Percentiles rank a stretch among this genome's conserved stretches.
Evolutionary conservation across 2,329 filamentous ascomycete species (phyloP).

Genomic region (Epichloe elymi): DNA sequence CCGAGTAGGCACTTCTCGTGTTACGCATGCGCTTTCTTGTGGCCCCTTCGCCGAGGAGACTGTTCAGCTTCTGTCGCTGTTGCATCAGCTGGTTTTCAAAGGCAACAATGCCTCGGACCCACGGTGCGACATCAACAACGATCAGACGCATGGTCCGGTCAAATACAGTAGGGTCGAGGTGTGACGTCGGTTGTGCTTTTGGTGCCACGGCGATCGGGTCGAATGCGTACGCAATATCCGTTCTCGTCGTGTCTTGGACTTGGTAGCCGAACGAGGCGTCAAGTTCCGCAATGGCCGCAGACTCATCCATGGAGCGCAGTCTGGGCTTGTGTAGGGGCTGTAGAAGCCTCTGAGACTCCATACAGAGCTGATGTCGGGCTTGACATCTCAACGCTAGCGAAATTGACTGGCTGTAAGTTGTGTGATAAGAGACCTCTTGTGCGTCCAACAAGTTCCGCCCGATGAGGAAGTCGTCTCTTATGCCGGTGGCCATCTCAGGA

Average conservation of each 20-base stretch:
- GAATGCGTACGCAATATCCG: slow-evolving; percentile 45
- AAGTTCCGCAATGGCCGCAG: slow-evolving; percentile 22
- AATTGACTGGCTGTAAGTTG: slow-evolving; percentile 13
- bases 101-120: slow-evolving; percentile 71
- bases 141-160: slow-evolving; percentile 57
- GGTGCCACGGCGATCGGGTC: slow-evolving; percentile 44
- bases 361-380: slow-evolving; percentile 11
- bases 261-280: slow-evolving; percentile 21
- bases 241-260: slow-evolving; percentile 25
- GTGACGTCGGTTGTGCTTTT: slow-evolving; percentile 22
- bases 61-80: slow-evolving; percentile 50
- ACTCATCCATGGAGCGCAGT: slow-evolving; percentile 20
- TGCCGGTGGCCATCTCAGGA: slow-evolving; percentile 37
- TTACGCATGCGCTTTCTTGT: slow-evolving; percentile 44
- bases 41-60: slow-evolving; percentile 47
- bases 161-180: slow-evolving; percentile 58
- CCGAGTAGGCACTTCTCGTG: slow-evolving; percentile 62
- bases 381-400: slow-evolving; percentile 18
- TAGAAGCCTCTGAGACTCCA: neutral
- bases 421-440: slow-evolving; percentile 20
- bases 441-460: slow-evolving; percentile 37
- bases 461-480: slow-evolving; percentile 36
- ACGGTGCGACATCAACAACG: slow-evolving; percentile 71
- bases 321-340: neutral
- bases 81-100: slow-evolving; percentile 61